Base-by-base conservation (phyloP, 2,329 filamentous ascomycete genomes). In the Colletotrichum horii region DNA sequence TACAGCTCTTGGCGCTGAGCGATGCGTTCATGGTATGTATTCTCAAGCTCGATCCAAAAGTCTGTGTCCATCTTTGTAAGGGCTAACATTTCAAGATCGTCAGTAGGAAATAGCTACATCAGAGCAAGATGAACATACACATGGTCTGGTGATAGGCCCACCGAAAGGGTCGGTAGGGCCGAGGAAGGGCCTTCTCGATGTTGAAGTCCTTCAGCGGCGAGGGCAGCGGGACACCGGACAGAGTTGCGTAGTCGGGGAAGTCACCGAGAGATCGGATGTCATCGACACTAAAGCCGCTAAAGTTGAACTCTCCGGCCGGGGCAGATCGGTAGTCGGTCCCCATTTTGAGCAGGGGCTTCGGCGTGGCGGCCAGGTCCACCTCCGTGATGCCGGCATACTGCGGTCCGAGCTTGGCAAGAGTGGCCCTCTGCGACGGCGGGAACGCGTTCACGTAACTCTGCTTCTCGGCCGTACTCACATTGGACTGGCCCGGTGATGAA, bases 121-220 rank as follows among this genome's bases (percentile, higher is more conserved):
- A 9, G 8, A 26, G 6, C n/a, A 9, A 1, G 4, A 16, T 9
- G 19, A 7, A 88, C 93, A 79, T 90, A 96, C 95, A 94, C 95
- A 98, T 97, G 0, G 95, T 97, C 81, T 98, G 95, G 81, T 97
- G 94, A 81, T 97, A 98, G 0, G 89, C 87, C 95, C 95, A 97
- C 79, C 95, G 85, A 58, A 97, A 94, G 0, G 95, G 95, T 55
- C 95, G 89, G 81, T 96, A 97, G 0, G 95, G 95, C 73, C 95
- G 88, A 2, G 95, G 91, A 12, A 89, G 80, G 1, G 95, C 95
- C 77, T 88, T 94, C 16, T 89, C 84, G 70, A 96, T 92, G 77
- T 95, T 87, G 81, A 97, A 97, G 6, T 90, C 87, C 1, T 82
- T 79, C 71, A 94, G 93, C 0, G 93, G 88, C 11, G 86, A 78